phyloP scores from a whole-genome alignment of 768 basidiomycete genomes.

The Coprinellus micaceus region DNA sequence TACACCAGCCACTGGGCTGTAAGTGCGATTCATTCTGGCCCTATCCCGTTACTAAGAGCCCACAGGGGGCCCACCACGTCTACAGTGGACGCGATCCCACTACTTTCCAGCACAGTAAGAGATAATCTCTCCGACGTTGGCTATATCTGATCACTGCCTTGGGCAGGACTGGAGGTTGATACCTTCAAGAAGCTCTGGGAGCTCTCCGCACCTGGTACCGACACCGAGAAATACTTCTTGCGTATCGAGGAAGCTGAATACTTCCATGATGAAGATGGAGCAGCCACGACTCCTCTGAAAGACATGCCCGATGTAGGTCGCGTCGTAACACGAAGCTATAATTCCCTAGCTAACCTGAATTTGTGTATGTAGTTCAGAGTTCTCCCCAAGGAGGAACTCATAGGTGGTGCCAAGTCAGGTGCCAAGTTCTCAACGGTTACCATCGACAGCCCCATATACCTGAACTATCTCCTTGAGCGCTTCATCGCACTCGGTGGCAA shows the following conservation, averaged over 20 bases:
- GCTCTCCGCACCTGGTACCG: constrained; percentile 54
- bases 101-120: constrained; percentile 42
- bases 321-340: background rate
- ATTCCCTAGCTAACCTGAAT: constrained; percentile 15
- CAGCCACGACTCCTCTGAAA: constrained; percentile 36
- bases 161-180: constrained; percentile 58
- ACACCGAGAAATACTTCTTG: constrained; percentile 60
- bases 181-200: constrained; percentile 73
- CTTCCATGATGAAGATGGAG: constrained; percentile 36
- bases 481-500: constrained; percentile 56
- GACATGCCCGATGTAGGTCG: constrained; percentile 49
- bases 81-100: constrained; percentile 44
- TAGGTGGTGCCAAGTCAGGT: constrained; percentile 38
- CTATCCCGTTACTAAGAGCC: background rate
- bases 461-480: constrained; percentile 58
- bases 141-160: background rate
- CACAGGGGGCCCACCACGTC: constrained; percentile 78
- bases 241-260: constrained; percentile 61
- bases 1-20: constrained; percentile 86
- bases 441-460: constrained; percentile 59
- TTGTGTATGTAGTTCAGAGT: constrained; percentile 22
- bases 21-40: constrained; percentile 22
- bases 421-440: constrained; percentile 57
- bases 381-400: constrained; percentile 39
- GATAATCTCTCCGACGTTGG: background rate